Evolutionary conservation across 768 basidiomycete species (phyloP), one percentile per base, ranked within the genome.

Genomic region (Imleria badia): DNA sequence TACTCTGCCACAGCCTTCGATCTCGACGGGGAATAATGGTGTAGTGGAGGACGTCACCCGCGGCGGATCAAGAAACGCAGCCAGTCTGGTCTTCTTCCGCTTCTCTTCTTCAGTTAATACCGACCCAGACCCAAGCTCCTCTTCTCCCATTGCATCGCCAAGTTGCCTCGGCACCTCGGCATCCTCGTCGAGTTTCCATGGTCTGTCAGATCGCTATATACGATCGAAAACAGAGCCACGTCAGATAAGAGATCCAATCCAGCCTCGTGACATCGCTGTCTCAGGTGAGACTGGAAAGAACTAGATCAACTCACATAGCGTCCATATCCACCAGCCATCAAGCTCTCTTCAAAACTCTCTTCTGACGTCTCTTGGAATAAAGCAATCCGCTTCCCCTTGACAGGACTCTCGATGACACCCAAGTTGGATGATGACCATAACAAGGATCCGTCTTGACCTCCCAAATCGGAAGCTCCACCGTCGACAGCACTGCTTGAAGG

Each of bases 321-420:
- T 1, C 84, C 87, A 68, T 91, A 91, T 9, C 89, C 89, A 30
- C 88, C 87, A 19, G 87, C 88, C 81, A 90, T 88, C 39, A 91
- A 68, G 60, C 87, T 87, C 71, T 91, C 89, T 63, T 91, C 89
- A 61, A 91, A 91, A 63, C 88, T 91, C 70, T 89, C 87, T 43
- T 89, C 87, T 5, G 86, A 87, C 0, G 88, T 90, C 71, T 89
- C 87, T 67, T 89, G 88, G 68, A 91, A 91, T 38, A 92, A 69
- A 59, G 83, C 85, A 34, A 91, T 73, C 47, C 88, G 76, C 52
- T 89, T 76, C 1, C 90, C 90, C 71, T 86, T 90, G 51, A 76
- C 68, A 0, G 89, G 88, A 60, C 82, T 89, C 59, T 86, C 83
- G 60, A 78, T 79, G 26, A 91, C 83, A 15, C 87, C 87, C 30